These are phyloP conservation scores for Metarhizium sp. DNA, from an alignment of 2,329 filamentous ascomycete species.

Conservation along the genomic window DNA sequence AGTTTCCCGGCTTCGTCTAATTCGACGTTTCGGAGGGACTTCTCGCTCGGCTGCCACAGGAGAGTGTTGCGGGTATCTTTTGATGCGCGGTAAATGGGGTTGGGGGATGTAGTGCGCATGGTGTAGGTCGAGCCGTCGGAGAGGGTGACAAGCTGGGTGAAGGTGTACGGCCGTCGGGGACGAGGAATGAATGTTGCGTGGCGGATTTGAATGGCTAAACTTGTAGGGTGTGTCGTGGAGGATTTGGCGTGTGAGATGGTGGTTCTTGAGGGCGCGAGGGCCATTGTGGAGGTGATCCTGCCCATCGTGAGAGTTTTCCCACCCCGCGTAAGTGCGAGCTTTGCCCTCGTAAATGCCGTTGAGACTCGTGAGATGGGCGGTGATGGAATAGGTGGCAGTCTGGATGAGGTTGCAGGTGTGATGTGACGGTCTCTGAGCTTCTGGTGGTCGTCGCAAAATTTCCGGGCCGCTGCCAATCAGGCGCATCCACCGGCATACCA, in stretches of 20 bases:
- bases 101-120: constrained; percentile 66
- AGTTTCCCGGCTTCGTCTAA: constrained; percentile 89
- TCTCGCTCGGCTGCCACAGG: constrained; percentile 81
- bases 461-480: constrained; percentile 8
- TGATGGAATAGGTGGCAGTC: not conserved
- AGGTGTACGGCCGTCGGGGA: constrained; percentile 87
- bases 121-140: constrained; percentile 83
- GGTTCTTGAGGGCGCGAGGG: constrained; percentile 20
- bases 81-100: constrained; percentile 45
- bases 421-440: not conserved
- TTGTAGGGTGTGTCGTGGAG: constrained; percentile 10
- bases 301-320: constrained; percentile 15
- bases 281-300: constrained; percentile 17
- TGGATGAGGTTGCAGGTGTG: not conserved
- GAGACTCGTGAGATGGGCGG: not conserved
- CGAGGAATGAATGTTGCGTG: constrained; percentile 79
- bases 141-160: constrained; percentile 92
- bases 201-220: constrained; percentile 48
- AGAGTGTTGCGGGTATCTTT: constrained; percentile 88
- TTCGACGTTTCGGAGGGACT: constrained; percentile 78
- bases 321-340: not conserved
- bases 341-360: not conserved
- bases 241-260: constrained; percentile 2
- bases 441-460: constrained; percentile 13
- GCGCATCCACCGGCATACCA: not conserved